These are phyloP conservation scores for Typha latifolia DNA, from an alignment of 176 grass and related monocot genomes.

Conservation along the genomic window DNA sequence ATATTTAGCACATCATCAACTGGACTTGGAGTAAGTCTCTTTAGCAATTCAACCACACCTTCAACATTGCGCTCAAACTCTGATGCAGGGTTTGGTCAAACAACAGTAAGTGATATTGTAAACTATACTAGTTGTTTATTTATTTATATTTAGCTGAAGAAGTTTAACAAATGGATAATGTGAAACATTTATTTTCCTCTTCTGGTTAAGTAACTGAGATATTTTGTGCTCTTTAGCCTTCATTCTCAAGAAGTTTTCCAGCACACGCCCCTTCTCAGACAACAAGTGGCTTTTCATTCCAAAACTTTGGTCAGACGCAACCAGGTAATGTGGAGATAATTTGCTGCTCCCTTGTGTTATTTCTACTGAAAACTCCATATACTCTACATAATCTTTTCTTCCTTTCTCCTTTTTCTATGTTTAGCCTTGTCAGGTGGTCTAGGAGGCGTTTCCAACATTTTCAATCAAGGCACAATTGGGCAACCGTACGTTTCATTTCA, in stretches of 20 bases:
- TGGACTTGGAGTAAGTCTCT: slow-evolving; percentile 39
- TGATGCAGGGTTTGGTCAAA: slow-evolving; percentile 12
- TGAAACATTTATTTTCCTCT: no score
- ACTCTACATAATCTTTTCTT: slow-evolving; percentile 1
- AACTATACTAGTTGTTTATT: no score
- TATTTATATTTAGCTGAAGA: no score
- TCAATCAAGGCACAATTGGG: slow-evolving; percentile 35
- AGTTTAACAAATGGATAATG: no score
- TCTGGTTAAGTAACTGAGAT: no score
- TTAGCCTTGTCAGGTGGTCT: slow-evolving; percentile 46
- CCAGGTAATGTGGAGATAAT: slow-evolving; percentile 29
- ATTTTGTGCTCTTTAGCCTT: slow-evolving; percentile 8
- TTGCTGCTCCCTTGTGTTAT: slow-evolving; percentile 7
- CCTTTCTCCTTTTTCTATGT: slow-evolving; percentile 4
- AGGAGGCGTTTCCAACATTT: slow-evolving; percentile 32
- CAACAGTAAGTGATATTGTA: slow-evolving; percentile 22
- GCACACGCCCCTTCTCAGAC: slow-evolving; percentile 34
- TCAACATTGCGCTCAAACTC: slow-evolving; percentile 34
- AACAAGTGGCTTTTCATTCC: slow-evolving; percentile 45
- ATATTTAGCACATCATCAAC: slow-evolving; percentile 34
- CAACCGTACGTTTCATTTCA: slow-evolving; percentile 46
- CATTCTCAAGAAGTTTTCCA: slow-evolving; percentile 30
- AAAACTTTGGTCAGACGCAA: slow-evolving; percentile 24
- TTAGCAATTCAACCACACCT: slow-evolving; percentile 30
- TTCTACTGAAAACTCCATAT: slow-evolving; percentile 11